A percentile compares a stretch with the other conserved stretches of the same genome.
These are phyloP conservation scores for Alternaria sp. DNA, from an alignment of 2,329 filamentous ascomycete genomes.

Conservation along the genomic window DNA sequence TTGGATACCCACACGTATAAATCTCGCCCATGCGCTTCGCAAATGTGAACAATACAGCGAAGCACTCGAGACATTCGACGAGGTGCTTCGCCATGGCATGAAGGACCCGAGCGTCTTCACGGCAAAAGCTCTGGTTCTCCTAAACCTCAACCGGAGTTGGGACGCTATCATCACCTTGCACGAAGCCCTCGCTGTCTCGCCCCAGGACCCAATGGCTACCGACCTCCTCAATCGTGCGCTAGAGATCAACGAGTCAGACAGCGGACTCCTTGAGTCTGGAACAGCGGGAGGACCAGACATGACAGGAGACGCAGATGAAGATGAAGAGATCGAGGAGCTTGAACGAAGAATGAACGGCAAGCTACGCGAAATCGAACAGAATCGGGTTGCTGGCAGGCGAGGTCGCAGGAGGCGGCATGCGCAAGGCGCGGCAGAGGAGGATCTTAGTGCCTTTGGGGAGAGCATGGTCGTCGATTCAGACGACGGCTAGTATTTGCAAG, in stretches of 20 bases:
- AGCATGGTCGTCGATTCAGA: constrained; percentile 65
- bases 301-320: constrained; percentile 16
- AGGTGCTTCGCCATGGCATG: constrained; percentile 81
- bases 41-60: constrained; percentile 72
- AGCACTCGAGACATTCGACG: constrained; percentile 81
- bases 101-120: constrained; percentile 80
- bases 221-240: constrained; percentile 75
- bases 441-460: constrained; percentile 50
- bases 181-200: constrained; percentile 78
- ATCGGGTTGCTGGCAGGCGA: constrained; percentile 60
- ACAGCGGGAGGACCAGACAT: background rate
- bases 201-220: constrained; percentile 81
- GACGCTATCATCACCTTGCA: constrained; percentile 84
- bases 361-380: constrained; percentile 57
- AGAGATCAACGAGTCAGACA: constrained; percentile 50
- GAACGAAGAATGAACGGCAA: constrained; percentile 60
- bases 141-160: constrained; percentile 76
- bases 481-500: constrained; percentile 28
- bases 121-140: constrained; percentile 81
- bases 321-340: constrained; percentile 56
- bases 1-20: constrained; percentile 83
- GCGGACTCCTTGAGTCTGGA: constrained; percentile 3
- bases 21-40: constrained; percentile 86
- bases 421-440: constrained; percentile 54
- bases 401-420: constrained; percentile 55